Percentiles rank a stretch among this genome's conserved stretches.
phyloP scores from a whole-genome alignment of 345 rosid genomes.

The Trapa incisa region DNA sequence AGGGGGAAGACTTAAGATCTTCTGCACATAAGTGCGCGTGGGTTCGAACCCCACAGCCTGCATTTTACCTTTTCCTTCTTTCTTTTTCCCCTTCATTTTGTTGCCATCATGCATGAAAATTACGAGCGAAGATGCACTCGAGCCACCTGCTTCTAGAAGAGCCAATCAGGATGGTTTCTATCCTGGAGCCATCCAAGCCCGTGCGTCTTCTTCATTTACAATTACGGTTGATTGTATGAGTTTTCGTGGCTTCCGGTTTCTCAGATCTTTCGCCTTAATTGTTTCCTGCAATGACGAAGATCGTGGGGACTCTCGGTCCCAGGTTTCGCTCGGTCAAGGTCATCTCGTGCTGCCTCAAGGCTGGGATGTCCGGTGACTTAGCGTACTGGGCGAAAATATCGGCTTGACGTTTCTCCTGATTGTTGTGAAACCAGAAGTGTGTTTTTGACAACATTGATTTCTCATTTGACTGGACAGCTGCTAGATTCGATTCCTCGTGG shows the following conservation, averaged over 20 bases:
- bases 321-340: conserved; percentile 64
- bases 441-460: background rate
- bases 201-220: conserved; percentile 24
- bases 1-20: conserved; percentile 98
- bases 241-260: background rate
- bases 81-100: too few relatives aligned
- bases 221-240: background rate
- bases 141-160: conserved; percentile 90
- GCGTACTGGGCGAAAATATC: background rate
- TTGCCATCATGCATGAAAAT: too few relatives aligned
- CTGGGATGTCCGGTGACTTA: conserved; percentile 76
- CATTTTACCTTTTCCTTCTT: conserved; percentile 9
- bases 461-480: conserved; percentile 29
- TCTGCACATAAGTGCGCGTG: conserved; percentile 86
- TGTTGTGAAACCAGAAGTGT: background rate
- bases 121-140: conserved; percentile 55
- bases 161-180: conserved; percentile 98
- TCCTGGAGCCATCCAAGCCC: conserved; percentile 91
- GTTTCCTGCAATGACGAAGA: conserved; percentile 86
- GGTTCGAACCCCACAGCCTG: conserved; percentile 99
- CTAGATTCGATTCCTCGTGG: conserved; percentile 90
- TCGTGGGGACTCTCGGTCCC: conserved; percentile 87
- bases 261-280: background rate
- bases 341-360: conserved; percentile 68
- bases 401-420: background rate